Evolutionary conservation across 768 basidiomycete species (phyloP), one percentile per base, ranked within the genome.

Genomic region (Lactifluus hygrophoroides): DNA sequence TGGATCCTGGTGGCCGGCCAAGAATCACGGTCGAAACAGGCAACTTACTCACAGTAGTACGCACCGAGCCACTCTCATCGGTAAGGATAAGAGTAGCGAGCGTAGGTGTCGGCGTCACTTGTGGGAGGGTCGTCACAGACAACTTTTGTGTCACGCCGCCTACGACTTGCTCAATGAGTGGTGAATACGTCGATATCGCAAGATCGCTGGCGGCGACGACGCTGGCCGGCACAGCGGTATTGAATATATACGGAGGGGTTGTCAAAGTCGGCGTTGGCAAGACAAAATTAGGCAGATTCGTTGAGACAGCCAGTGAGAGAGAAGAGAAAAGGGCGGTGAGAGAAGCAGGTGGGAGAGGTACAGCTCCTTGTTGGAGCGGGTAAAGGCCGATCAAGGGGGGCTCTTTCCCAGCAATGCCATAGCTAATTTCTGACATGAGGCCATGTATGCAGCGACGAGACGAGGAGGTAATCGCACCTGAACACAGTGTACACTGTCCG

Each of bases 371-470:
- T 32, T 23, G 57, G 37, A 85, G 73, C 21, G 83, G 71, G 66
- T 88, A 91, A 51, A 91, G 70, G n/a, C 89, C 89, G 57, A 91
- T 82, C 71, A 87, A 75, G 17, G 89, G 89, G 7, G 86, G 75
- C 67, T 91, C 89, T 60, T 84, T 83, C 35, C 71, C 69, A 64
- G 86, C 77, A 62, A 91, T 89, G 6, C 89, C 89, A 60, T 82
- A 88, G 67, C 88, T 90, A 56, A 17, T 46, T 16, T 44, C 28
- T 16, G 32, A 30, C 14, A 27, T 28, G 25, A 45, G 32, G 21
- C 11, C 28, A 38, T 14, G 28, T 7, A 50, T 54, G 55, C 30
- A 45, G 30, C 48, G 25, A 38, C 3, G 51, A 32, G n/a, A n/a
- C 16, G 38, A n/a, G 10, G 40, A 23, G 17, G 23, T 34, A 51